These are phyloP conservation scores for Alternaria novae-zelandiae DNA, from an alignment of 2,329 filamentous ascomycete species.

Conservation along the genomic window DNA sequence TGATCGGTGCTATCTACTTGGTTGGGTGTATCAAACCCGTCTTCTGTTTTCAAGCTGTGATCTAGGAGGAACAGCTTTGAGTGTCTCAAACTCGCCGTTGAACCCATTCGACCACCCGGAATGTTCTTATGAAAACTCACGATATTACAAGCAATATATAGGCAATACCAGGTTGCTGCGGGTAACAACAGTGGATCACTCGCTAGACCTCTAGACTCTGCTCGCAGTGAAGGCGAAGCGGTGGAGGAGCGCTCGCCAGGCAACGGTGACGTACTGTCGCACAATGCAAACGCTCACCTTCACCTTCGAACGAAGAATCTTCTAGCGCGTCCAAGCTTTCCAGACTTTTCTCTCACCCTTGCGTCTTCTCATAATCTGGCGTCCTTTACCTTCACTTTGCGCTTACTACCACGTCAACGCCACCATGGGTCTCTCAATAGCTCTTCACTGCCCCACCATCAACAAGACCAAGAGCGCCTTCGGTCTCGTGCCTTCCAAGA, in stretches of 20 bases:
- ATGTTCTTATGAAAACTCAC: not conserved
- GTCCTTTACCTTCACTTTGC: not conserved
- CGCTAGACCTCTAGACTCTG: not conserved
- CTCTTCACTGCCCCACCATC: not conserved
- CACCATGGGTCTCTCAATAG: not conserved
- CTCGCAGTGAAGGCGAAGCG: not conserved
- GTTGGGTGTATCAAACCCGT: not conserved
- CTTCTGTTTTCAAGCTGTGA: rapidly evolving
- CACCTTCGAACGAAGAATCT: not conserved
- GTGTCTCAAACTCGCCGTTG: not conserved
- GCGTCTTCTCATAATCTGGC: too few relatives aligned
- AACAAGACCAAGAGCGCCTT: not conserved
- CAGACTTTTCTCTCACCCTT: not conserved
- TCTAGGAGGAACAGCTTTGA: rapidly evolving
- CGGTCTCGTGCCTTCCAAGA: rapidly evolving
- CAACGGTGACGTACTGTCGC: not conserved
- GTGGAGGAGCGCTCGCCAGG: not conserved
- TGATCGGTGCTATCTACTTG: not conserved
- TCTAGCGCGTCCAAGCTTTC: too few relatives aligned
- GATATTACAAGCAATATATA: rapidly evolving
- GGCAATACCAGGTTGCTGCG: rapidly evolving
- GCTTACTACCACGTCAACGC: not conserved
- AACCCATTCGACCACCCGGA: not conserved
- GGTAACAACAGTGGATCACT: not conserved
- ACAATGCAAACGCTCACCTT: not conserved